These are phyloP conservation scores for Oxyria digyna DNA, from an alignment of 148 eudicot genomes.

Conservation along the genomic window DNA sequence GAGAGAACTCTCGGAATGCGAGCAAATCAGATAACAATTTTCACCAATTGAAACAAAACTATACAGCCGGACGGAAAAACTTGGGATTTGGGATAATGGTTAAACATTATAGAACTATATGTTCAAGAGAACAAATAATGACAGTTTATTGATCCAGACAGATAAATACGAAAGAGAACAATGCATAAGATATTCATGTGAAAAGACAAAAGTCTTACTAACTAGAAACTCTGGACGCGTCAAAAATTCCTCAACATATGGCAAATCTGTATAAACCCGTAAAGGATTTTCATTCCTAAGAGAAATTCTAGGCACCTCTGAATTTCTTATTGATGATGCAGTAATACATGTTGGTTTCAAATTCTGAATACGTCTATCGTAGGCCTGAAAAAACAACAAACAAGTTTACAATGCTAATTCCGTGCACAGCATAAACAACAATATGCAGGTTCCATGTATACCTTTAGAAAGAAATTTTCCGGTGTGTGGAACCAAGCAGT, in stretches of 20 bases:
- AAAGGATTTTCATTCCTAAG: constrained; percentile 27
- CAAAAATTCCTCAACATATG: constrained; percentile 65
- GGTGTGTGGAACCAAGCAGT: constrained; percentile 99
- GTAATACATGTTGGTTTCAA: constrained; percentile 32
- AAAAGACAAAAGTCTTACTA: constrained; percentile 37
- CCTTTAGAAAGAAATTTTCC: constrained; percentile 58
- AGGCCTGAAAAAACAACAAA: constrained; percentile 40
- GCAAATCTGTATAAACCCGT: constrained; percentile 77
- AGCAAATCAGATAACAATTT: neutral
- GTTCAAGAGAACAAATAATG: neutral
- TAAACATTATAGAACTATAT: neutral
- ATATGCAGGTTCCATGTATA: constrained; percentile 13
- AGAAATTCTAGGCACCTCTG: constrained; percentile 24
- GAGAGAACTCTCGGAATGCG: neutral
- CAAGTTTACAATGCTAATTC: neutral
- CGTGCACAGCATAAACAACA: neutral
- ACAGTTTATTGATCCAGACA: neutral
- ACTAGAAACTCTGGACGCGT: constrained; percentile 68
- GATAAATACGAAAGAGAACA: neutral
- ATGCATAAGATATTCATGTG: neutral
- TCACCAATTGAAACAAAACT: neutral
- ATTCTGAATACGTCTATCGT: constrained; percentile 38
- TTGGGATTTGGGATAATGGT: neutral
- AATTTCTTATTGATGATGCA: constrained; percentile 17
- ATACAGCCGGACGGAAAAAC: neutral